Evolutionary conservation across 2,329 filamentous ascomycete species (phyloP), one percentile per base, ranked within the genome.

Genomic region (Chalara sp.): DNA sequence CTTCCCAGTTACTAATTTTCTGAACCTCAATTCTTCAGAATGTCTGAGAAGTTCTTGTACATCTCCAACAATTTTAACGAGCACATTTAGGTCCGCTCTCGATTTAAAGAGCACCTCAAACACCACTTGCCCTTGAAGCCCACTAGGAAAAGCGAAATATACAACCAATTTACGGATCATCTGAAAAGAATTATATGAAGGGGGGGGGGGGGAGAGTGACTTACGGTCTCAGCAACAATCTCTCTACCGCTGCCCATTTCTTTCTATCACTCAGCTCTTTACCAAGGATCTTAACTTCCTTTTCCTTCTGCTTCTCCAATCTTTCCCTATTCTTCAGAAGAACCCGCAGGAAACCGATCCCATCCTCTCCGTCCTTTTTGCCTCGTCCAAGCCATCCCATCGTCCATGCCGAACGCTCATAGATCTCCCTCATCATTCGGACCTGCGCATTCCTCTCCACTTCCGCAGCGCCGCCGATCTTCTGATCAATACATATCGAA

Each of bases 201-300:
- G 21, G 21, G 21, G 21, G 21, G 21, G 3, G 3, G 3, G 3
- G 3, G 3, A 21, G 21, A 21, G 21, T 21, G 21, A 21, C 21
- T 21, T 21, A 21, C 21, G 52, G 46, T 6, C 45, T 41, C 2
- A 44, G 35, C 3, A 53, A 12, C 5, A 53, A 29, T 11, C 10
- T 53, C 39, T 53, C 51, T 5, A 53, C 33, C n/a, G 37, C 7
- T 39, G 39, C 33, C 51, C 47, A 53, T 10, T 48, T 33, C 32
- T 43, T 44, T n/a, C 6, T 7, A 29, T 48, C 40, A 12, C 37
- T 48, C 6, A 48, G 37, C 28, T 48, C 47, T 6, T 48, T 40
- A 5, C 29, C 47, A 13, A 48, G 29, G 6, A 31, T 10, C 32
- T 47, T 31, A 37, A 31, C 44, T 30, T 46, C 21, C 21, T 8